A percentile compares a stretch with the other conserved stretches of the same genome.
Conservation (phyloP, 176 grass and related monocot species). For the barley (Hordeum vulgare) region DNA sequence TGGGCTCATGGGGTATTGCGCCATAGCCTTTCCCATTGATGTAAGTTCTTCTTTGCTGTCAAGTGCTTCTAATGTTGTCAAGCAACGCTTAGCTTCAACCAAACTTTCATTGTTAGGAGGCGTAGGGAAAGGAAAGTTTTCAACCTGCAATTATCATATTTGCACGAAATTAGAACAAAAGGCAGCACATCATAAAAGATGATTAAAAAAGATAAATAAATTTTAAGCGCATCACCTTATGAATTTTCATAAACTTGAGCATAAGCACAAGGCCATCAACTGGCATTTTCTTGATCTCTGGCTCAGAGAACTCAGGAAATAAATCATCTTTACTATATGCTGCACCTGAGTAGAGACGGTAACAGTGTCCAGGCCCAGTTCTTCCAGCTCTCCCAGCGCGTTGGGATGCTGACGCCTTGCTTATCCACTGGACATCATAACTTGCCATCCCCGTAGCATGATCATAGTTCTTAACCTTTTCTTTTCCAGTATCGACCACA, state of each 20-base stretch:
- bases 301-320: conserved; percentile 70
- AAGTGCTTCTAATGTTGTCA: conserved; percentile 73
- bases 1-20: conserved; percentile 79
- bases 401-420: conserved; percentile 85
- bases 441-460: conserved; percentile 55
- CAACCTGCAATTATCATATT: conserved; percentile 53
- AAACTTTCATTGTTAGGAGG: conserved; percentile 64
- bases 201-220: not conserved
- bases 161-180: not conserved
- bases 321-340: conserved; percentile 76
- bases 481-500: conserved; percentile 85
- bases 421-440: conserved; percentile 88
- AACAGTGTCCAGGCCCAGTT: conserved; percentile 85
- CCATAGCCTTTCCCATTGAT: conserved; percentile 75
- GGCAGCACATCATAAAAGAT: not conserved
- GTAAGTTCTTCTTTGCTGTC: conserved; percentile 47
- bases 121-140: conserved; percentile 84
- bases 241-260: conserved; percentile 78
- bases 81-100: conserved; percentile 73
- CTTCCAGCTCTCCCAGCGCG: conserved; percentile 77
- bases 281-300: conserved; percentile 71
- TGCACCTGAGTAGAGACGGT: conserved; percentile 68
- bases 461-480: conserved; percentile 79
- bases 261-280: conserved; percentile 81
- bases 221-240: conserved; percentile 46